A percentile compares a stretch with the other conserved stretches of the same genome.
Conservation (phyloP, 345 rosid species). For the Mallotus nudiflorus region DNA sequence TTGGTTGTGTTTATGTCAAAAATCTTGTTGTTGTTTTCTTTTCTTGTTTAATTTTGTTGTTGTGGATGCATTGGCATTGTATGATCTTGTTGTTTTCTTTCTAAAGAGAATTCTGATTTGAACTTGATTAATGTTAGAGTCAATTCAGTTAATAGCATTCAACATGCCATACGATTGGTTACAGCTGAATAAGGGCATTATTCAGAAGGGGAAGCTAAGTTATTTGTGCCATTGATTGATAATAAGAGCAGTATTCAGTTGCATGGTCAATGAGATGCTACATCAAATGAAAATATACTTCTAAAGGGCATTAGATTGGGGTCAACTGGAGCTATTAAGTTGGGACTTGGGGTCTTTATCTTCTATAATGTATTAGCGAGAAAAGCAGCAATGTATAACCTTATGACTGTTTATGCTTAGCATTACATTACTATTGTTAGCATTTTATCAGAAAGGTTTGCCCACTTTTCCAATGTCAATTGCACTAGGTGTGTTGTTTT, state of each 20-base stretch:
- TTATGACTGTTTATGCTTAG: conserved; percentile 95
- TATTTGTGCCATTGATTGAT: conserved; percentile 64
- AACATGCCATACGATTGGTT: conserved; percentile 25
- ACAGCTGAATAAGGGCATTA: conserved; percentile 41
- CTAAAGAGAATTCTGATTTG: conserved; percentile 18
- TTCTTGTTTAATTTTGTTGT: conserved; percentile 84
- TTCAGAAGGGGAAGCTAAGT: conserved; percentile 44
- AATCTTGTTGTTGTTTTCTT: conserved; percentile 71
- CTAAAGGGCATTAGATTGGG: conserved; percentile 93
- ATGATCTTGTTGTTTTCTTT: conserved; percentile 85
- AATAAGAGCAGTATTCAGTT: conserved; percentile 26
- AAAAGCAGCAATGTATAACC: conserved; percentile 92
- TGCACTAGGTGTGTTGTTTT: conserved; percentile 75
- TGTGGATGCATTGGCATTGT: conserved; percentile 77
- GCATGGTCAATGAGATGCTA: conserved; percentile 28
- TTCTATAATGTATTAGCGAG: conserved; percentile 94
- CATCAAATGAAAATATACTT: conserved; percentile 41
- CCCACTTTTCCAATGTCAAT: conserved; percentile 92
- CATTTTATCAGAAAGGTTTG: conserved; percentile 82
- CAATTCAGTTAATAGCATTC: conserved; percentile 14
- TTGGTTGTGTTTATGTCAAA: conserved; percentile 85
- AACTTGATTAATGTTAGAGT: conserved; percentile 20
- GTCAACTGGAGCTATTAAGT: conserved; percentile 83
- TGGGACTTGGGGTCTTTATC: conserved; percentile 91
- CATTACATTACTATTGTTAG: conserved; percentile 75